Percentiles rank a stretch among this genome's conserved stretches.
These are phyloP conservation scores for Exophiala spinifera DNA, from an alignment of 2,329 filamentous ascomycete genomes.

Conservation along the genomic window DNA sequence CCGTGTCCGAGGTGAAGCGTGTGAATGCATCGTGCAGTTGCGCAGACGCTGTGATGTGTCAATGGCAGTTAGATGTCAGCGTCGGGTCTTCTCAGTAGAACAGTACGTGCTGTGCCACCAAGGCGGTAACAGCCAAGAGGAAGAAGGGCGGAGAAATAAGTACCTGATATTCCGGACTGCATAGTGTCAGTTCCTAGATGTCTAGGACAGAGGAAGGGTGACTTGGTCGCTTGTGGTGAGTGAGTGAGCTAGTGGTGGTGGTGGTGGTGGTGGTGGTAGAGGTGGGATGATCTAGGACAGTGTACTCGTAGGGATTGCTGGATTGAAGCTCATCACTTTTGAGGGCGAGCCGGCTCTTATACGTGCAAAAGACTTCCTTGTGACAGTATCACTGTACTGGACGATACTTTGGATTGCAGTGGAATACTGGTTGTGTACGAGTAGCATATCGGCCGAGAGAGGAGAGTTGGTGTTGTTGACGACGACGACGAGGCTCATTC, in stretches of 20 bases:
- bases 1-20: slow-evolving; percentile 39
- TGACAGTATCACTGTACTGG: too few species aligned
- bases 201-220: not conserved
- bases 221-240: not conserved
- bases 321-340: too few species aligned
- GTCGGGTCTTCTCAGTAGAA: too few species aligned
- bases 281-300: too few species aligned
- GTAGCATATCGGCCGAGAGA: not conserved
- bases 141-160: not conserved
- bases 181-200: slow-evolving; percentile 35
- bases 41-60: slow-evolving; percentile 38
- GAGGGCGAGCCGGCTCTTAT: too few species aligned
- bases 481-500: not conserved
- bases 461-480: not conserved
- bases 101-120: too few species aligned
- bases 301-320: too few species aligned
- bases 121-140: too few species aligned
- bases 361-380: too few species aligned
- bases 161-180: slow-evolving; percentile 51
- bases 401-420: not conserved
- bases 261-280: too few species aligned
- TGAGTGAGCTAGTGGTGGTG: too few species aligned
- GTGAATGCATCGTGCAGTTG: slow-evolving; percentile 48
- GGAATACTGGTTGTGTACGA: too few species aligned
- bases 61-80: not conserved